These are phyloP conservation scores for Tulasnella calospora DNA, from an alignment of 768 basidiomycete genomes.

Conservation along the genomic window DNA sequence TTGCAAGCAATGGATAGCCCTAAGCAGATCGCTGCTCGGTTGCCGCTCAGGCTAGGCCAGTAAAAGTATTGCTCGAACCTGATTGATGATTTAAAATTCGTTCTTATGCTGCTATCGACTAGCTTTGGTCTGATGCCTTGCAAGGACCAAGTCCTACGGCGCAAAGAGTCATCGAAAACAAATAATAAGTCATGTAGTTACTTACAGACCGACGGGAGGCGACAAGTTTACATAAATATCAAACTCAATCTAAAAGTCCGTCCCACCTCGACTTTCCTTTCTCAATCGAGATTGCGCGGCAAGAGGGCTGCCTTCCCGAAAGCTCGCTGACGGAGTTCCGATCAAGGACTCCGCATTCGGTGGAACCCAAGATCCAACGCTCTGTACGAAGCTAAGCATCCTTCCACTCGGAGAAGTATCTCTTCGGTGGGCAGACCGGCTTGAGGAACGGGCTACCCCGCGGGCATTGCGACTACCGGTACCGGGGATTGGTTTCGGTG, in stretches of 20 bases:
- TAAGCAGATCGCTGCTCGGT: no score
- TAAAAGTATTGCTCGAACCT: no score
- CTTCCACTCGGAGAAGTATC: constrained; percentile 3
- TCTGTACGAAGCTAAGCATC: constrained; percentile 3
- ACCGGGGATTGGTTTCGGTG: constrained; percentile 11
- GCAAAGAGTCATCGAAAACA: background rate
- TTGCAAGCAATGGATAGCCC: no score
- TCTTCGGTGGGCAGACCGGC: background rate
- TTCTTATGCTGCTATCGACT: no score
- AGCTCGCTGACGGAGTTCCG: background rate
- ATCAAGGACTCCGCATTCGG: background rate
- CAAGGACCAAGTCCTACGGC: no score
- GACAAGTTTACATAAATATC: background rate
- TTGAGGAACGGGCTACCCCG: background rate
- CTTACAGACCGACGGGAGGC: background rate
- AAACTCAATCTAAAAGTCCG: background rate
- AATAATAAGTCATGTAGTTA: background rate
- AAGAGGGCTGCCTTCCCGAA: background rate
- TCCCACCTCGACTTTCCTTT: background rate
- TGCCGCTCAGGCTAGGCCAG: no score
- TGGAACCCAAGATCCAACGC: background rate
- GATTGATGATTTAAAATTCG: no score
- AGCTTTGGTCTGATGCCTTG: no score
- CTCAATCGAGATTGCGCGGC: background rate
- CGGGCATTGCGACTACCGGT: background rate